Evolutionary conservation across 2,329 filamentous ascomycete genomes (phyloP).

Genomic region (Nothopassalora personata): DNA sequence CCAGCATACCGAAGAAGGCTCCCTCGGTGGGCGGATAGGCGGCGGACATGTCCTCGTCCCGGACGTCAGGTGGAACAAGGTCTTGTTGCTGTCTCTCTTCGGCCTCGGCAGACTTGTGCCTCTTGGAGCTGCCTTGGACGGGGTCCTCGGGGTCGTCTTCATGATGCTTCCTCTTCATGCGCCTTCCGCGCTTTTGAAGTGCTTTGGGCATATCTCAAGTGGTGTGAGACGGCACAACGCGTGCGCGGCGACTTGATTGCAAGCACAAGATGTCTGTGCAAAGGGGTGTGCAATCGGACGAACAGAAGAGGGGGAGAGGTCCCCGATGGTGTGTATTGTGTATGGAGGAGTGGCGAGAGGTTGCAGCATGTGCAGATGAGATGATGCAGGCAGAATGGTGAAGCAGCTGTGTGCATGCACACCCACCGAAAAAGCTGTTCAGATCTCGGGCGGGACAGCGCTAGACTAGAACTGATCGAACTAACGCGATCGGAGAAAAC

Average conservation of each 20-base stretch:
- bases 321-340: neutral
- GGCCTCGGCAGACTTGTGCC: conserved; percentile 36
- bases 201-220: conserved; percentile 52
- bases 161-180: conserved; percentile 49
- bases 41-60: conserved; percentile 24
- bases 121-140: conserved; percentile 35
- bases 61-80: conserved; percentile 15
- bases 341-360: too few relatives aligned
- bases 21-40: conserved; percentile 46
- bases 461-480: too few relatives aligned
- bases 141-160: conserved; percentile 40
- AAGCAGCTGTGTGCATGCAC: too few relatives aligned
- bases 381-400: too few relatives aligned
- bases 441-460: too few relatives aligned
- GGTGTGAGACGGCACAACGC: conserved; percentile 1
- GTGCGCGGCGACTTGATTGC: conserved; percentile 4
- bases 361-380: too few relatives aligned
- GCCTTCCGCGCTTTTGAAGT: conserved; percentile 53
- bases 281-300: neutral
- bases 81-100: conserved; percentile 17
- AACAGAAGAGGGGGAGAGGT: neutral
- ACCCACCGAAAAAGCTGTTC: too few relatives aligned
- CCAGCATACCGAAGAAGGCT: conserved; percentile 88
- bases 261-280: neutral
- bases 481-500: too few relatives aligned